Base-by-base conservation (phyloP, 1,139 yeast genomes). In the Pneumocystis murina region DNA sequence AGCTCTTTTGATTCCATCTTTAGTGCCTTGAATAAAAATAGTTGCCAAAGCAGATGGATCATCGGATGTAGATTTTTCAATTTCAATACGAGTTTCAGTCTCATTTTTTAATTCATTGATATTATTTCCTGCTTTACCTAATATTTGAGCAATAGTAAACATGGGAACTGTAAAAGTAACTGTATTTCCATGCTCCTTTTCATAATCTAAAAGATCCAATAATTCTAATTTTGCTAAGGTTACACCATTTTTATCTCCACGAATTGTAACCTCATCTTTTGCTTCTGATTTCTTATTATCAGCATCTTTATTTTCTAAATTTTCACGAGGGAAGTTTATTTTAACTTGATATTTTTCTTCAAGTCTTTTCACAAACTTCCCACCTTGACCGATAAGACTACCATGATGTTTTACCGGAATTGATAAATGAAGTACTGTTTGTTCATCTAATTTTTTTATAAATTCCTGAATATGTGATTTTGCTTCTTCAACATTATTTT, bases 181-280 rank as follows among this genome's bases (percentile, higher is more conserved):
- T 66, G 82, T 80, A 75, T 83, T 83, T 36, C 96, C 92, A 72
- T 91, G 89, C 70, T 88, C 96, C 72, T 82, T 85, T 75, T 91
- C 97, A 74, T 86, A 94, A 70, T 86, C 86, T 69, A 87, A 80
- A 68, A 94, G 80, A 66, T 90, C 97, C 71, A 81, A 79, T 72
- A 94, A 78, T 78, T 94, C 99, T 68, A 85, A 92, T 73, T 84
- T 84, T 59, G 96, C 95, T 73, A 86, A 85, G 39, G 83, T 80
- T 60, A 88, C 97, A 69, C 91, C 92, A 75, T 85, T 85, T 28
- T 97, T 87, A 63, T 97, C 95, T 63, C 99, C 99, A 71, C 85
- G 85, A 67, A 94, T 81, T 43, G 84, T 79, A 64, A 92, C 89
- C 70, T 85, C 87, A 70, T 88, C 87, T 69, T 69, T 71, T 43